Conservation (phyloP, 495 filamentous ascomycete genomes). For the Tuber indicum region DNA sequence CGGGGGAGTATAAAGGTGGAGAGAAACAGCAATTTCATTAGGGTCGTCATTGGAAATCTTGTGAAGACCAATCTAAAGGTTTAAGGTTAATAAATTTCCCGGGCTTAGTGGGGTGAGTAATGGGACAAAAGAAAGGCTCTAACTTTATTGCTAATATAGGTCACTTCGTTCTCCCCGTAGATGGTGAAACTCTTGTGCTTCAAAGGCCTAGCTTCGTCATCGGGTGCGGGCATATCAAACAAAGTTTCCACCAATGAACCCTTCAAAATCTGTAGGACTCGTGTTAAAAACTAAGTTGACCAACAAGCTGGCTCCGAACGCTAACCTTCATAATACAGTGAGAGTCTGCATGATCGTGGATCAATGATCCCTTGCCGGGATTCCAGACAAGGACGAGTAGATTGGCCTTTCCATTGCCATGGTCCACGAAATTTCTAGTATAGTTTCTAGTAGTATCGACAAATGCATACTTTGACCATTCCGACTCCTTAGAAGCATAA, state of each 20-base stretch:
- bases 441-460: conserved; percentile 60
- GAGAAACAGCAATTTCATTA: conserved; percentile 68
- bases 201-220: conserved; percentile 50
- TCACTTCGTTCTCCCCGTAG: conserved; percentile 59
- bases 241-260: conserved; percentile 72
- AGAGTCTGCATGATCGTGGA: conserved; percentile 83
- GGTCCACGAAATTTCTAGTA: conserved; percentile 82
- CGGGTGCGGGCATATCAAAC: conserved; percentile 64
- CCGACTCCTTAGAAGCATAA: conserved; percentile 58
- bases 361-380: conserved; percentile 66
- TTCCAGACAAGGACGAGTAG: conserved; percentile 88
- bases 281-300: neutral
- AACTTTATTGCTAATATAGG: conserved; percentile 74
- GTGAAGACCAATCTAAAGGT: conserved; percentile 65
- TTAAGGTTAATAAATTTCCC: neutral
- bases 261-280: conserved; percentile 55
- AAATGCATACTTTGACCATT: conserved; percentile 69
- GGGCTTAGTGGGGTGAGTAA: conserved; percentile 2
- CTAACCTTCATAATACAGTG: conserved; percentile 64
- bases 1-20: conserved; percentile 87
- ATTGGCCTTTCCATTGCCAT: conserved; percentile 87
- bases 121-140: conserved; percentile 13
- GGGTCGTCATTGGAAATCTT: conserved; percentile 67
- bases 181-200: conserved; percentile 50
- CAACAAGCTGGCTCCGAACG: neutral